Conservation (phyloP, 495 filamentous ascomycete genomes). For the Haplographium delicatum region DNA sequence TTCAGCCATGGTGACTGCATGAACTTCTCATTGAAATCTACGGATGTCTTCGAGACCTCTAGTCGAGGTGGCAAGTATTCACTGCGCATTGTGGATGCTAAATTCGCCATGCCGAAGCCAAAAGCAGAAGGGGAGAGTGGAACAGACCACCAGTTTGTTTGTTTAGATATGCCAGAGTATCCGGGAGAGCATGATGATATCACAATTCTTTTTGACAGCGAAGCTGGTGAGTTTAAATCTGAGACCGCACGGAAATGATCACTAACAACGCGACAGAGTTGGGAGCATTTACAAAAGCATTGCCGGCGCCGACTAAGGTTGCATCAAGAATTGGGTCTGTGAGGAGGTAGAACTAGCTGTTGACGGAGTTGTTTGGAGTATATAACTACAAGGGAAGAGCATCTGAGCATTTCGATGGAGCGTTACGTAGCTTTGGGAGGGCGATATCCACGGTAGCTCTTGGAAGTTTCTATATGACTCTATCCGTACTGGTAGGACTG, state of each 20-base stretch:
- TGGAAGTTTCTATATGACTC: too few species aligned
- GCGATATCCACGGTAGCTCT: conserved; percentile 21
- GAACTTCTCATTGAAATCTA: conserved; percentile 77
- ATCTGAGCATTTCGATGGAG: conserved; percentile 16
- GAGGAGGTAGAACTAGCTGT: conserved; percentile 8
- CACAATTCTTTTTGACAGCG: conserved; percentile 71
- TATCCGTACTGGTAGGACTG: too few species aligned
- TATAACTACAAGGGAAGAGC: neutral
- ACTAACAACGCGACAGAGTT: too few species aligned
- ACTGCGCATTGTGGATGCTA: conserved; percentile 77
- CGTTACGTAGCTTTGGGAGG: conserved; percentile 14
- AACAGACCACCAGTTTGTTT: conserved; percentile 62
- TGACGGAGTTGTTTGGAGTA: conserved; percentile 1
- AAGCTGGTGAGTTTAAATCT: conserved; percentile 60
- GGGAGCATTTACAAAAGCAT: conserved; percentile 18
- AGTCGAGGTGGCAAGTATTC: conserved; percentile 60
- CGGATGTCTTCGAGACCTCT: conserved; percentile 71
- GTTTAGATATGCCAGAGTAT: conserved; percentile 80
- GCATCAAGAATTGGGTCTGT: conserved; percentile 23
- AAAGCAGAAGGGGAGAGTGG: conserved; percentile 16
- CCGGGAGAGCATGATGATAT: conserved; percentile 90
- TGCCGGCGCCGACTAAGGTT: conserved; percentile 23
- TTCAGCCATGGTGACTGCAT: conserved; percentile 80
- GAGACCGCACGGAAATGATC: too few species aligned
- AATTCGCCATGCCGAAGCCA: conserved; percentile 70